phyloP scores from a whole-genome alignment of 169 alveolate species.

The Eimeria maxima region DNA sequence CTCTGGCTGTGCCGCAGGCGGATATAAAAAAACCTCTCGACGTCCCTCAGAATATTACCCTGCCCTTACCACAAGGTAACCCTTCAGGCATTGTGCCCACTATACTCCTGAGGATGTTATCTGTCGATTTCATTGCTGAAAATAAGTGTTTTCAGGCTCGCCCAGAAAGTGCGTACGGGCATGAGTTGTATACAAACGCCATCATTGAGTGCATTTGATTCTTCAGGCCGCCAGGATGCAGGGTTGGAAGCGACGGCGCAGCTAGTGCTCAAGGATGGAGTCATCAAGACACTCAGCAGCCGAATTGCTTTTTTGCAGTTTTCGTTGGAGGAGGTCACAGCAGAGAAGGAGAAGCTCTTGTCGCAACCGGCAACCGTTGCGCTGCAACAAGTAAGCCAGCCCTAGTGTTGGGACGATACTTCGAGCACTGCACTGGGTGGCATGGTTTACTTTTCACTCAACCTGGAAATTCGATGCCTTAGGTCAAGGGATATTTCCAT shows the following conservation, averaged over 20 bases:
- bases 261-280: slow-evolving; percentile 54
- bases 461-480: background rate
- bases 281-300: slow-evolving; percentile 54
- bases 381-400: slow-evolving; percentile 29
- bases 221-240: slow-evolving; percentile 61
- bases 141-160: background rate
- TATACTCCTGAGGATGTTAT: background rate
- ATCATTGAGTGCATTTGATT: background rate
- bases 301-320: slow-evolving; percentile 42
- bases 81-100: no score
- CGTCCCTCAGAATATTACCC: background rate
- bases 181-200: background rate
- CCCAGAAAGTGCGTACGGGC: background rate
- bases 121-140: background rate
- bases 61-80: slow-evolving; percentile 49
- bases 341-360: slow-evolving; percentile 45
- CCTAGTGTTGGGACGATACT: background rate
- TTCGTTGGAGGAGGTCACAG: slow-evolving; percentile 50
- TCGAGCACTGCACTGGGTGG: background rate
- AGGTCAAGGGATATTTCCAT: background rate
- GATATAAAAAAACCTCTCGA: slow-evolving; percentile 46
- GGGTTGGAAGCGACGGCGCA: slow-evolving; percentile 44
- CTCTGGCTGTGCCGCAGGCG: slow-evolving; percentile 28
- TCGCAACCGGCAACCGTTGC: slow-evolving; percentile 65
- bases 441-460: background rate